Evolutionary conservation across 768 basidiomycete species (phyloP), one percentile per base, ranked within the genome.

Genomic region (Lyophyllum shimeji): DNA sequence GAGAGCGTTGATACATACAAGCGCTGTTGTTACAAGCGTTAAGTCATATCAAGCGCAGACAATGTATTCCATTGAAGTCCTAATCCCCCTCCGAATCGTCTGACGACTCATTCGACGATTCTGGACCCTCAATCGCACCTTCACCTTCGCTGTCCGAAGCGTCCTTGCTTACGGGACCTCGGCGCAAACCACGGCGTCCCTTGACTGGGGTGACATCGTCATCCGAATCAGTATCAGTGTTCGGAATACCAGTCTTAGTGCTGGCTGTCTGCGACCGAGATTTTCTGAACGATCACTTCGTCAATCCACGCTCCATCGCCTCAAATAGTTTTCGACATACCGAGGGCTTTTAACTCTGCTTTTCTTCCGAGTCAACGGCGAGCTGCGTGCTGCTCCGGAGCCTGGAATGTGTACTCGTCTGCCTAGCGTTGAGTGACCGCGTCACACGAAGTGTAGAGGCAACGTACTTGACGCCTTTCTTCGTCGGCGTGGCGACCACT

Each of bases 391-490:
- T 5, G 39, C 44, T 9, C 60, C 65, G 2, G 68, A 69, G 21
- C 65, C 62, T 23, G 69, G 65, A 5, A 64, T 61, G 53, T 66
- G 60, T 18, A 61, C 53, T 47, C 71, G 60, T 46, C 71, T 72
- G 21, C 7, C n/a, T 20, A 44, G 17, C 29, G 15, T 23, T 45
- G 23, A 47, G 33, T 18, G 7, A 39, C 17, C 15, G 39, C 43
- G 12, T n/a, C 20, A 9, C 37, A 9, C 31, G 29, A 3, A 9
- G 13, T 20, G 29, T n/a, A 20, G 27, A 9, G 47, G 17, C 12
- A 18, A 21, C 7, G 21, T 39, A 74, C 71, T 72, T 74, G 7
- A 65, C 58, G 33, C 71, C 69, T 54, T 68, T 68, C 56, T 65
- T 69, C 60, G 68, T 71, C 7, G 71, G 72, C 1, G 71, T 71